A percentile compares a stretch with the other conserved stretches of the same genome.
These are phyloP conservation scores for Sporothrix phasma DNA, from an alignment of 2,329 filamentous ascomycete species.

Conservation along the genomic window DNA sequence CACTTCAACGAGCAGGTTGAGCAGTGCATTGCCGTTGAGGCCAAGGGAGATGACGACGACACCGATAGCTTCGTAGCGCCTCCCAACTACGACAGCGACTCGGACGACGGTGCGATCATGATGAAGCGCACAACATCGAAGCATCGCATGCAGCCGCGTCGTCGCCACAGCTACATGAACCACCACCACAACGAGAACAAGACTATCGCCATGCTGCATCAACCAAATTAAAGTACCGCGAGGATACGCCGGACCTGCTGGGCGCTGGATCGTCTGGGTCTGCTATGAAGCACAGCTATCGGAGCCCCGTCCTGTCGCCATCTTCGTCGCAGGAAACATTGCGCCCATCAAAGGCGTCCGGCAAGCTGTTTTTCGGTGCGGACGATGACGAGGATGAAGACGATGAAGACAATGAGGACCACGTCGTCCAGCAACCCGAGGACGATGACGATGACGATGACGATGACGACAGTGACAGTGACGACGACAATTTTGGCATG, in stretches of 20 bases:
- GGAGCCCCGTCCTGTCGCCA: constrained; percentile 50
- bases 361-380: constrained; percentile 54
- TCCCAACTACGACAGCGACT: constrained; percentile 48
- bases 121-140: constrained; percentile 59
- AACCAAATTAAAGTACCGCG: constrained; percentile 76
- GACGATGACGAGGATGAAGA: constrained; percentile 49
- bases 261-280: constrained; percentile 46
- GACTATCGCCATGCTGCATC: constrained; percentile 78
- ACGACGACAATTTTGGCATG: constrained; percentile 17
- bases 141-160: constrained; percentile 46
- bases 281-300: constrained; percentile 51
- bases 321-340: constrained; percentile 78
- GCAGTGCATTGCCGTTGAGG: constrained; percentile 89
- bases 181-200: constrained; percentile 51
- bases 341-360: constrained; percentile 56
- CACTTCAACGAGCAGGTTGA: constrained; percentile 94
- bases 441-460: constrained; percentile 20
- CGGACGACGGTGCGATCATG: constrained; percentile 70
- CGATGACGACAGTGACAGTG: constrained; percentile 18
- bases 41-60: constrained; percentile 68
- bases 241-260: constrained; percentile 51
- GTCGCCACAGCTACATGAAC: constrained; percentile 29
- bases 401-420: constrained; percentile 16
- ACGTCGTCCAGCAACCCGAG: neutral
- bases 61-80: constrained; percentile 47